Evolutionary conservation across 768 basidiomycete species (phyloP), one percentile per base, ranked within the genome.

Genomic region (Terana coerulea): DNA sequence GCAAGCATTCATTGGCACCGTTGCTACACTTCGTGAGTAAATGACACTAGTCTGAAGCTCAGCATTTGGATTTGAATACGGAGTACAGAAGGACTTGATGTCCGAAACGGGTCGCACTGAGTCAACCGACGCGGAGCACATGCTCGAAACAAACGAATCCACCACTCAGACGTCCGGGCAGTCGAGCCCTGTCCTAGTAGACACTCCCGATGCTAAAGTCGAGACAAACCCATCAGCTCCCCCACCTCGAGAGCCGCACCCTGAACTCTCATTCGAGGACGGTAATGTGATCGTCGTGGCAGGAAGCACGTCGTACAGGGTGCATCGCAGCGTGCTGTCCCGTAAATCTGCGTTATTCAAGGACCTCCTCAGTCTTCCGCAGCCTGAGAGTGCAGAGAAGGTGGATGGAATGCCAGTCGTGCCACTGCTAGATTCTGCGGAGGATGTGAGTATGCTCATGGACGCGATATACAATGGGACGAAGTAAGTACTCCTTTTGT

Each of bases 271-370:
- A n/a, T 50, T 48, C 29, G 47, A 47, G 15, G 46, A 53, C 47
- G 52, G 52, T 1, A 54, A 54, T 25, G 24, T 54, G 9, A 29
- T 48, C 15, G n/a, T 54, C 10, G 47, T 54, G 21, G 52, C 52
- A 3, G 51, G 37, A 29, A 47, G 40, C 35, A 47, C 44, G 11
- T 6, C 24, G 14, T 46, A 24, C 35, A 22, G 33, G 28, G 51
- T 46, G 4, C 33, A 37, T 34, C 44, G 35, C 19, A 30, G 31
- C 35, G 43, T 47, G 31, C 26, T 52, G 24, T 42, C 51, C 24
- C 41, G 51, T 26, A 44, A 52, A 19, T 52, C 51, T 8, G 51
- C 41, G 2, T n/a, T 52, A n/a, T 52, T 52, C 51, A 52, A 52
- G 24, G 51, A 52, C 31, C 30, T 52, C 6, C 25, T 52, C 12